Percentiles rank a stretch among this genome's conserved stretches.
Conservation (phyloP, 768 basidiomycete species). For the Mycena haematopus region DNA sequence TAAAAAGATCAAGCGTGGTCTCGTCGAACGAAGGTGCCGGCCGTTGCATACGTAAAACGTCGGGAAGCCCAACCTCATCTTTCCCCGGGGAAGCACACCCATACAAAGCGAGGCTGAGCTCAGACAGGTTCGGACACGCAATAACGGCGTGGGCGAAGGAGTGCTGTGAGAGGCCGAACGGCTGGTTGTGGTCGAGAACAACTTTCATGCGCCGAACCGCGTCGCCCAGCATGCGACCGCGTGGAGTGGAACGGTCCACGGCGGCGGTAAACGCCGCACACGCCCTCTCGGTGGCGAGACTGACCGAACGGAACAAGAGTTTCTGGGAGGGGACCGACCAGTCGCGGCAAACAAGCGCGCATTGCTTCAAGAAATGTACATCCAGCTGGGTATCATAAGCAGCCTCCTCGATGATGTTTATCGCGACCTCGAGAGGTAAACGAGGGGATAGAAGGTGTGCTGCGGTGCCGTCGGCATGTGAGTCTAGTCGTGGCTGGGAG, state of each 20-base stretch:
- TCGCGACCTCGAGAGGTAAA: slow-evolving; percentile 68
- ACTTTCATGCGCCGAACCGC: slow-evolving; percentile 61
- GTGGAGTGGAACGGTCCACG: slow-evolving; percentile 51
- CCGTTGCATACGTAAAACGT: slow-evolving; percentile 53
- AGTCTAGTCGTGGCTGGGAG: not conserved
- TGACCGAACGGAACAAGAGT: slow-evolving; percentile 65
- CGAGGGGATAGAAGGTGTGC: slow-evolving; percentile 31
- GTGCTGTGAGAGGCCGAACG: slow-evolving; percentile 56
- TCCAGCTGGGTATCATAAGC: slow-evolving; percentile 39
- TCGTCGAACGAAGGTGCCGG: slow-evolving; percentile 62
- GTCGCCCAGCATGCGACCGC: slow-evolving; percentile 57
- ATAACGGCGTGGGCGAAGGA: slow-evolving; percentile 66
- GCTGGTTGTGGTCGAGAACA: slow-evolving; percentile 73
- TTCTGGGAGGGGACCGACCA: slow-evolving; percentile 73
- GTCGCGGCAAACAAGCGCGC: slow-evolving; percentile 67
- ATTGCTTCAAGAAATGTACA: slow-evolving; percentile 52
- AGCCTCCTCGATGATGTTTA: slow-evolving; percentile 67
- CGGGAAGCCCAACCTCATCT: slow-evolving; percentile 56
- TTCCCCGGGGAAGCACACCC: slow-evolving; percentile 58
- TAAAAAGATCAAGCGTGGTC: slow-evolving; percentile 56
- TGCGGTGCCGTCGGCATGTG: slow-evolving; percentile 26
- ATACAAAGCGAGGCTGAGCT: slow-evolving; percentile 64
- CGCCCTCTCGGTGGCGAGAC: slow-evolving; percentile 57
- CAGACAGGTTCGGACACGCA: slow-evolving; percentile 63
- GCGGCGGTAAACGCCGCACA: slow-evolving; percentile 62